Evolutionary conservation across 163 green algal genomes (phyloP).

Genomic region (Chlamydomonas reinhardtii): DNA sequence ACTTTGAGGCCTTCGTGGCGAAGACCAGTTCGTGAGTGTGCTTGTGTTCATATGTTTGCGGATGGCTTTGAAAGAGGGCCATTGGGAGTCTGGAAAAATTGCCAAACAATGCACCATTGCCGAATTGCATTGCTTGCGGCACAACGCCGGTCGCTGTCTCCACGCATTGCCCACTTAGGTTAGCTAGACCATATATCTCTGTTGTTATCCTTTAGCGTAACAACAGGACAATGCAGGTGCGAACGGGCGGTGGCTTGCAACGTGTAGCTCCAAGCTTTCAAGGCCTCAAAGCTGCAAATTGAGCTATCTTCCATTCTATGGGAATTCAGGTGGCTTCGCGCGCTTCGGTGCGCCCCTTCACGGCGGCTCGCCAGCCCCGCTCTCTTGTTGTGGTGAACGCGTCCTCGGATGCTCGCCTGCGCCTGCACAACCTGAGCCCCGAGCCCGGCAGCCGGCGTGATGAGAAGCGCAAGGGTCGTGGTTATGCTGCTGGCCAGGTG

Average conservation of each 20-base stretch:
- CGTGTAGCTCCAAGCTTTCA: not conserved
- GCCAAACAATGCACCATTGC: no score
- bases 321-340: conserved; percentile 21
- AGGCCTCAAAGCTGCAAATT: not conserved
- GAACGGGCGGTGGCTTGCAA: not conserved
- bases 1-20: no score
- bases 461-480: conserved; percentile 94
- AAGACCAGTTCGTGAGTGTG: no score
- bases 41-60: no score
- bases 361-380: not conserved
- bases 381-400: conserved; percentile 25
- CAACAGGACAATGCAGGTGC: not conserved
- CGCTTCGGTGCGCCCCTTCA: conserved; percentile 41
- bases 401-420: conserved; percentile 76
- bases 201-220: not conserved
- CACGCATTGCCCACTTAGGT: not conserved
- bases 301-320: not conserved
- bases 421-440: conserved; percentile 94
- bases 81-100: no score
- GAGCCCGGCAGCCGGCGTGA: conserved; percentile 82
- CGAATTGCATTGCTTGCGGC: not conserved
- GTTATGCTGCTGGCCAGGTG: conserved; percentile 93
- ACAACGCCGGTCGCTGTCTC: no score
- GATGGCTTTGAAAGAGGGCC: no score
- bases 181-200: not conserved